Evolutionary conservation across 202 grass and related monocot species (phyloP), one percentile per base, ranked within the genome.

Genomic region (Cymbopogon flexuosus): DNA sequence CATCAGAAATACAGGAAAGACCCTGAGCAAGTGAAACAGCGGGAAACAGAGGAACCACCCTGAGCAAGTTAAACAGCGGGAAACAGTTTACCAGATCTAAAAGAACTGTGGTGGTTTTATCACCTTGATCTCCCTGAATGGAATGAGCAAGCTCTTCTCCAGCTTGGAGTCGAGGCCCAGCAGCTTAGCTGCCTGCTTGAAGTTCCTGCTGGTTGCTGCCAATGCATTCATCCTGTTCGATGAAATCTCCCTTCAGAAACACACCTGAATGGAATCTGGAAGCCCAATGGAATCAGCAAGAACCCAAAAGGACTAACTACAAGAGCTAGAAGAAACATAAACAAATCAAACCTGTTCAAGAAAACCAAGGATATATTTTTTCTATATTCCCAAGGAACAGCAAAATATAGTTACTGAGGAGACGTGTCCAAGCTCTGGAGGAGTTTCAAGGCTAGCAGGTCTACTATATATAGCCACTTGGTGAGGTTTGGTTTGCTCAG

Each of bases 61-160:
- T 4, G 4, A 65, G 60, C 68, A 76, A 49, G 47, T 19, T 5
- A 43, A 80, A 59, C 56, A 59, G 3, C 45, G 7, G 4, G 13
- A 42, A 57, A 56, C 33, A 68, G 77, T 2, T 79, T 31, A 39
- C 64, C 59, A 78, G 78, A 81, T 85, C 79, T 64, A 37, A 70
- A 43, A 62, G 11, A 34, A 69, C 1, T 46, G 13, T 51, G 3
- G 22, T 39, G 23, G 74, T 13, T 36, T 73, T 52, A 61, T 83
- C 80, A 95, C 96, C 89, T 99, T 99, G 83, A 99, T 99, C 82
- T 99, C 96, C 85, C 96, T 93, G 78, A 99, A 99, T 16, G 96
- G 96, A 63, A 99, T 99, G 58, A 99, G 83, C 65, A 99, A 61
- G 88, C 96, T 99, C 77, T 91, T 99, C 73, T 99, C 92, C 13